Conservation (phyloP, 2,329 filamentous ascomycete species). For the Curvularia eragrostidis region DNA sequence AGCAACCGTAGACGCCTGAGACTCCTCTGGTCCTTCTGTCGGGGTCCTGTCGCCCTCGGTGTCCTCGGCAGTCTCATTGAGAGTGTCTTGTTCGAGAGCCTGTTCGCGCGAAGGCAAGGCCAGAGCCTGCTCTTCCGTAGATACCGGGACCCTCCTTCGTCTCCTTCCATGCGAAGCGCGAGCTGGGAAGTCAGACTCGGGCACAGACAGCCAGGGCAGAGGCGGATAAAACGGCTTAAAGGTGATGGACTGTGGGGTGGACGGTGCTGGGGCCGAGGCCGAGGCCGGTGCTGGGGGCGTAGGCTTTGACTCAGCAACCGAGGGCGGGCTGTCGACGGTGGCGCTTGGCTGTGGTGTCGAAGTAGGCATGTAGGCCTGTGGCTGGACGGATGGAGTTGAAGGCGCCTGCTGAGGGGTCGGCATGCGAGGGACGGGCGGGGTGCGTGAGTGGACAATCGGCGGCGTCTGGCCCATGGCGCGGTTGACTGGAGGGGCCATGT, state of each 20-base stretch:
- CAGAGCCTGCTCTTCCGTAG: slow-evolving; percentile 49
- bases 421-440: slow-evolving; percentile 43
- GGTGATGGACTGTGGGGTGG: slow-evolving; percentile 33
- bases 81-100: slow-evolving; percentile 23
- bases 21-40: slow-evolving; percentile 48
- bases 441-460: slow-evolving; percentile 46
- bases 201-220: slow-evolving; percentile 67
- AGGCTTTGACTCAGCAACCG: slow-evolving; percentile 27
- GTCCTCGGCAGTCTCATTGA: slow-evolving; percentile 21
- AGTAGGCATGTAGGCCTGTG: slow-evolving; percentile 42
- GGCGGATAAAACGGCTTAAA: slow-evolving; percentile 59
- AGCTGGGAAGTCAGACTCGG: slow-evolving; percentile 61
- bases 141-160: slow-evolving; percentile 51
- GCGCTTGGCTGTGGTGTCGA: slow-evolving; percentile 42
- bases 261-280: slow-evolving; percentile 17
- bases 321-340: slow-evolving; percentile 40
- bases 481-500: slow-evolving; percentile 52
- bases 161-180: slow-evolving; percentile 56
- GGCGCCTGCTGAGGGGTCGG: slow-evolving; percentile 42
- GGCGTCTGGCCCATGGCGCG: slow-evolving; percentile 48
- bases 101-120: slow-evolving; percentile 61
- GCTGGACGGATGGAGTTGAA: slow-evolving; percentile 46
- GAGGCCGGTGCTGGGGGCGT: slow-evolving; percentile 20
- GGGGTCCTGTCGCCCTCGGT: slow-evolving; percentile 49
- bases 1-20: slow-evolving; percentile 54